Base-by-base conservation (phyloP, 2,329 filamentous ascomycete genomes). In the Hypoxylon sp. region DNA sequence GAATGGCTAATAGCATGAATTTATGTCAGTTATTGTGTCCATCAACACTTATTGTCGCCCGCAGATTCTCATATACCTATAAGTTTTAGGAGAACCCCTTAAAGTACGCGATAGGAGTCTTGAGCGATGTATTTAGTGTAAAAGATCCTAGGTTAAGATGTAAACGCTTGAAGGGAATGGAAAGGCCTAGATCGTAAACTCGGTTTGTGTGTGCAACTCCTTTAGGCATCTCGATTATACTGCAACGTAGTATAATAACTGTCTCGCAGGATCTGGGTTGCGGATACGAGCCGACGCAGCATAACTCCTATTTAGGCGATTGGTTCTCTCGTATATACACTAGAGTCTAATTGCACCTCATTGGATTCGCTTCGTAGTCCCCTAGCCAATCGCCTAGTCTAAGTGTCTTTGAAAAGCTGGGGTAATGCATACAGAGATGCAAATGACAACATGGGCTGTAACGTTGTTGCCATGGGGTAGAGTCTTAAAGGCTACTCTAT, bases 341-440 rank as follows among this genome's bases (percentile, higher is more conserved):
- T 6, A 6, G 8, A 27, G 19, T 29, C 21, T 15, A 29, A 27
- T 19, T 21, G 17, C 17, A 17, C 39, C 39, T 7, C 7, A 44
- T 21, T 44, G 17, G 17, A 19, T 21, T 44, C 39, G 6, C 2
- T 37, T 44, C 39, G 39, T 19, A 44, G 11, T 6, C 3, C 4
- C 29, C n/a, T 17, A 39, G 13, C 61, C 48, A 64, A 58, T 58
- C 61, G 61, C 39, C 58, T 53, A 56, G 31, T 32, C 2, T 29
- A 27, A 17, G 15, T 27, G 47, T 31, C 17, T 21, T 27, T 27
- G 44, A 13, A 10, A 58, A 39, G 53, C 32, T 37, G 46, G 61
- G 53, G 54, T 39, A 48, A 46, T 37, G 44, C 21, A 21, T 47
- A 17, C 27, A n/a, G 32, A 32, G 17, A 32, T 48, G 44, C 6